Percentiles rank a stretch among this genome's conserved stretches.
Conservation (phyloP, 2,329 filamentous ascomycete species). For the Fusarium illudens region DNA sequence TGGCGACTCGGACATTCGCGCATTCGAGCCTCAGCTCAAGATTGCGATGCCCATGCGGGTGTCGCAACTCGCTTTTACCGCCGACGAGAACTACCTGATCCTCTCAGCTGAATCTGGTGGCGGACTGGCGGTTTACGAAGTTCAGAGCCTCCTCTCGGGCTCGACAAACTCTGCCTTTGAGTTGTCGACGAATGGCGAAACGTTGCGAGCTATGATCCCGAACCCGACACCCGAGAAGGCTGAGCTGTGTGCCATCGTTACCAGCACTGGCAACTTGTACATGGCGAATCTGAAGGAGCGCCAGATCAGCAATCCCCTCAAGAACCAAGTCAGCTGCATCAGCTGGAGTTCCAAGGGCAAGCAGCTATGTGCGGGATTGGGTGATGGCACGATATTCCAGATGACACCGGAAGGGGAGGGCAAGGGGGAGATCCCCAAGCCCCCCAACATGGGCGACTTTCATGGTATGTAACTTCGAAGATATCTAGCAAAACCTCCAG, state of each 20-base stretch:
- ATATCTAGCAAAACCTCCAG: not conserved
- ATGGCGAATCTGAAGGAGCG: slow-evolving; percentile 81
- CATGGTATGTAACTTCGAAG: slow-evolving; percentile 66
- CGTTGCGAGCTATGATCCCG: slow-evolving; percentile 77
- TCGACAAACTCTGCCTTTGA: slow-evolving; percentile 75
- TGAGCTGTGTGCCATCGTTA: slow-evolving; percentile 82
- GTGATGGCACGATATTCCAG: slow-evolving; percentile 80
- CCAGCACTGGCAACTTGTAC: slow-evolving; percentile 80
- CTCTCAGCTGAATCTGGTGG: slow-evolving; percentile 83
- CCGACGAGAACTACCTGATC: slow-evolving; percentile 86
- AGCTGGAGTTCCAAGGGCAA: slow-evolving; percentile 95
- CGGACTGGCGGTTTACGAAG: slow-evolving; percentile 84
- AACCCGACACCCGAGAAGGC: slow-evolving; percentile 80
- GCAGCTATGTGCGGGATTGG: slow-evolving; percentile 86
- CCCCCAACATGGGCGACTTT: slow-evolving; percentile 71
- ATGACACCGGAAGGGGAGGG: slow-evolving; percentile 82
- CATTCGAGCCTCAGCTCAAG: slow-evolving; percentile 77
- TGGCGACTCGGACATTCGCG: slow-evolving; percentile 70
- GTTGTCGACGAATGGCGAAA: slow-evolving; percentile 77
- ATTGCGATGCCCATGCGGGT: slow-evolving; percentile 78
- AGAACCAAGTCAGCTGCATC: slow-evolving; percentile 79
- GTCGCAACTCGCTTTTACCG: slow-evolving; percentile 89
- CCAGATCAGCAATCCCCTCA: slow-evolving; percentile 70
- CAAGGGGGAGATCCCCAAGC: slow-evolving; percentile 81
- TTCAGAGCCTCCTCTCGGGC: slow-evolving; percentile 71